Conservation (phyloP, 306 rosid species). For the Lathyrus aphaca region DNA sequence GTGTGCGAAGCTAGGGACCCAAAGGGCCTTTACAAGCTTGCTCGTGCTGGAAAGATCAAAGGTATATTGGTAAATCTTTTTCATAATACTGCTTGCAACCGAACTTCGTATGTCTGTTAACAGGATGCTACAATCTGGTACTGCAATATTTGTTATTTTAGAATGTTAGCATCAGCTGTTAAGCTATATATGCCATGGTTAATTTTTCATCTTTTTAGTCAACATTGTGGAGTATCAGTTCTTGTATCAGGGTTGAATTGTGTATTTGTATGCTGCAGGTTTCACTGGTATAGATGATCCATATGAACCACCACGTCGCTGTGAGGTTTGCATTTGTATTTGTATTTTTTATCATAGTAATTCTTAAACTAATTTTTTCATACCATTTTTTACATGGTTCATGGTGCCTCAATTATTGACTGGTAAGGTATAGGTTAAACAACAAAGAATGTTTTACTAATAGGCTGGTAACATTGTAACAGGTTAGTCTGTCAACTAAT, state of each 20-base stretch:
- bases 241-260: conserved; percentile 11
- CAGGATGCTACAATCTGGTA: not conserved
- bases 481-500: not conserved
- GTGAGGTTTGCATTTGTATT: conserved; percentile 69
- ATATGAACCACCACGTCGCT: conserved; percentile 73
- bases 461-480: not conserved
- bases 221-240: conserved; percentile 8
- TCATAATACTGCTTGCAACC: conserved; percentile 28
- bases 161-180: conserved; percentile 18
- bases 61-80: conserved; percentile 47
- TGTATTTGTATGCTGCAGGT: conserved; percentile 60
- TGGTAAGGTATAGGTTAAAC: not conserved
- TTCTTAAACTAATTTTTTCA: no score
- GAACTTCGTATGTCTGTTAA: conserved; percentile 33
- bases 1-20: conserved; percentile 93
- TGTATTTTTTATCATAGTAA: conserved; percentile 3
- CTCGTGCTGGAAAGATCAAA: conserved; percentile 90
- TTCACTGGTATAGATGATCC: conserved; percentile 96
- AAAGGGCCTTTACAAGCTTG: conserved; percentile 94
- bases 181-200: not conserved
- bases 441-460: not conserved
- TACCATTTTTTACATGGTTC: no score
- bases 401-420: conserved; percentile 6
- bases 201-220: conserved; percentile 28
- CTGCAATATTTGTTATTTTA: conserved; percentile 10